These are phyloP conservation scores for Annulohypoxylon stygium DNA, from an alignment of 495 filamentous ascomycete species.

Conservation along the genomic window DNA sequence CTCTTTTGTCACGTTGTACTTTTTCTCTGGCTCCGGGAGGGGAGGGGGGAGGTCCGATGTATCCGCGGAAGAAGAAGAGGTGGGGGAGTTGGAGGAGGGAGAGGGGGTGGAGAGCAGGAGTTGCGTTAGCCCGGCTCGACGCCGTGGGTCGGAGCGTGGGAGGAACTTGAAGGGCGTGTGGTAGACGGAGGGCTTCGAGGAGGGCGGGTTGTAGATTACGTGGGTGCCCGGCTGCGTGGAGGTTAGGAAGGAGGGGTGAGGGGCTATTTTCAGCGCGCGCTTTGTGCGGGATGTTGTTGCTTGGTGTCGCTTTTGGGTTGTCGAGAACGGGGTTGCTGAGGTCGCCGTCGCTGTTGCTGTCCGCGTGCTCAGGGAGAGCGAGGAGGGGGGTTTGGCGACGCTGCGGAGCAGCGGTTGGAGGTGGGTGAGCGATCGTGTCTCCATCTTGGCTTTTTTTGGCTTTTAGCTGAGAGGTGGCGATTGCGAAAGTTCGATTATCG, in stretches of 20 bases:
- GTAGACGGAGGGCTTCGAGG: slow-evolving; percentile 82
- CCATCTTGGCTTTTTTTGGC: slow-evolving; percentile 40
- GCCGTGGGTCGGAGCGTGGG: slow-evolving; percentile 80
- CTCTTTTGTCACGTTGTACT: slow-evolving; percentile 79
- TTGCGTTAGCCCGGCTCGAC: slow-evolving; percentile 60
- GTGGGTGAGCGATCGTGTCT: slow-evolving; percentile 46
- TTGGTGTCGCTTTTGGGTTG: slow-evolving; percentile 71
- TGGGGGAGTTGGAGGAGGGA: background rate
- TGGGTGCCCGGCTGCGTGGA: slow-evolving; percentile 55
- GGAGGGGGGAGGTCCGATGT: slow-evolving; percentile 64
- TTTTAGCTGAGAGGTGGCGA: background rate
- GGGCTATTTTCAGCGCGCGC: slow-evolving; percentile 77
- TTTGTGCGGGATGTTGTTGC: slow-evolving; percentile 78
- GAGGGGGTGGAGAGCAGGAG: slow-evolving; percentile 42
- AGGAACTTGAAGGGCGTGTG: slow-evolving; percentile 93
- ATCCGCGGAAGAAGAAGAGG: slow-evolving; percentile 37
- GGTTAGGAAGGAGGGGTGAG: slow-evolving; percentile 76
- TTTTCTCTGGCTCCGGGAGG: slow-evolving; percentile 62
- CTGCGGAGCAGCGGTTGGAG: slow-evolving; percentile 49
- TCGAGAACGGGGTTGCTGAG: slow-evolving; percentile 57
- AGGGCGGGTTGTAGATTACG: slow-evolving; percentile 95
- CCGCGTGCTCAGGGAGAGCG: slow-evolving; percentile 67
- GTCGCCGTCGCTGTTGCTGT: slow-evolving; percentile 72
- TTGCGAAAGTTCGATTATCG: background rate
- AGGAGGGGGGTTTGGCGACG: slow-evolving; percentile 35